These are phyloP conservation scores for Mercurialis annua DNA, from an alignment of 345 rosid species.

Conservation along the genomic window DNA sequence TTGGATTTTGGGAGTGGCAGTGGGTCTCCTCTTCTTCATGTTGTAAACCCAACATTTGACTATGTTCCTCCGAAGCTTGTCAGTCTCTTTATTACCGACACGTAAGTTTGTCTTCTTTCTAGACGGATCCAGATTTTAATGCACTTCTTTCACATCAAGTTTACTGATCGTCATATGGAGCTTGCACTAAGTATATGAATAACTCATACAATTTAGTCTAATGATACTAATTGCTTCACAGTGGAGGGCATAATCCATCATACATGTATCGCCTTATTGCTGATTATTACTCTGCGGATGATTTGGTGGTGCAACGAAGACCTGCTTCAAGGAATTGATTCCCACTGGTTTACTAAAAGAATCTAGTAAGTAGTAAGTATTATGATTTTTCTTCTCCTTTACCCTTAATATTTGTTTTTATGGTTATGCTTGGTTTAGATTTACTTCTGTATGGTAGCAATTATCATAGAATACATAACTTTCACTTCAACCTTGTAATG, in stretches of 20 bases:
- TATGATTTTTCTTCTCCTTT: background rate
- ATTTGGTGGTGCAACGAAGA: conserved; percentile 68
- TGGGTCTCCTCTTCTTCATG: conserved; percentile 80
- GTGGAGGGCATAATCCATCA: conserved; percentile 98
- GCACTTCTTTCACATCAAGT: background rate
- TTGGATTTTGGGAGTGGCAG: conserved; percentile 66
- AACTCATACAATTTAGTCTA: background rate
- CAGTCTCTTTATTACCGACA: conserved; percentile 94
- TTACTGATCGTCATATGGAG: background rate
- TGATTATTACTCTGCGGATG: conserved; percentile 96
- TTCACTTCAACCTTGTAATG: too few relatives aligned
- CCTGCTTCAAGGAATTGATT: conserved; percentile 27
- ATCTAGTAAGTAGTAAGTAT: conserved; percentile 11
- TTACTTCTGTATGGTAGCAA: too few relatives aligned
- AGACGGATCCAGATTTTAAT: background rate
- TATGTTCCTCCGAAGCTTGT: conserved; percentile 96
- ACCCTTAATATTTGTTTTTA: too few relatives aligned
- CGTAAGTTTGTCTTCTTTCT: conserved; percentile 53
- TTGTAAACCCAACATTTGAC: conserved; percentile 92
- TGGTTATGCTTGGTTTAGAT: too few relatives aligned
- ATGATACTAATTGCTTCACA: conserved; percentile 29
- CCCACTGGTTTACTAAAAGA: background rate
- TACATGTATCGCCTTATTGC: conserved; percentile 95
- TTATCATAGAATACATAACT: too few relatives aligned
- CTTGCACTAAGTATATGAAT: background rate